Evolutionary conservation across 1,139 yeast species (phyloP), one percentile per base, ranked within the genome.

Genomic region (Blastobotrys petasosporus): DNA sequence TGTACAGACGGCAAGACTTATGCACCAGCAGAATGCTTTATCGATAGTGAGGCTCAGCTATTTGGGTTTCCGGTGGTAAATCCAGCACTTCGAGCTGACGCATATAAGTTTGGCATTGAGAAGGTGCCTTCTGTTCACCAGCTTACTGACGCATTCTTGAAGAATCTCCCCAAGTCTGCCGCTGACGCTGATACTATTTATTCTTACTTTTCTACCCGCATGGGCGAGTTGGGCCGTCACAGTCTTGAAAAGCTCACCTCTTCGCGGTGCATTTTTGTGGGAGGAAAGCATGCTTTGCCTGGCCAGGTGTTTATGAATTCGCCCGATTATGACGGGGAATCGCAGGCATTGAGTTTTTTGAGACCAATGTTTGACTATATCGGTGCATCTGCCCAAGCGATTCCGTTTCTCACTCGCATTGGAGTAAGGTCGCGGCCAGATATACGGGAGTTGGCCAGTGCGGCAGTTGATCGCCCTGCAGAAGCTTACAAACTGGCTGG

Each of bases 401-500:
- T 52, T 10, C 65, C 68, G 1, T 69, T 69, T 49, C 51, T 68
- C 37, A 50, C 51, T 6, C 47, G 50, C 11, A 53, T 66, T 9
- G 73, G 73, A 1, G 67, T 67, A 3, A 51, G 68, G 9, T 59
- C 61, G 20, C 54, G 58, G 32, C 74, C 73, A 0, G 56, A 56
- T 12, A 50, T 62, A 4, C 33, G 50, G 2, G 70, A 69, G 44
- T 52, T 68, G 17, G 67, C 66, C 2, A 49, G 52, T 11, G 51
- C 56, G 20, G 55, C 63, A 9, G 61, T 62, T 2, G 51, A 53
- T 2, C 56, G 63, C 17, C 71, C 74, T 0, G 38, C 42, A 12
- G 45, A 52, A 2, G 65, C 67, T 49, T 63, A 55, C 45, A 50
- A 54, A 10, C 49, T 61, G 37, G 60, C 65, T 4, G 58, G 59